Conservation (phyloP, 2,329 filamentous ascomycete species). For the Erysiphe neolycopersici region DNA sequence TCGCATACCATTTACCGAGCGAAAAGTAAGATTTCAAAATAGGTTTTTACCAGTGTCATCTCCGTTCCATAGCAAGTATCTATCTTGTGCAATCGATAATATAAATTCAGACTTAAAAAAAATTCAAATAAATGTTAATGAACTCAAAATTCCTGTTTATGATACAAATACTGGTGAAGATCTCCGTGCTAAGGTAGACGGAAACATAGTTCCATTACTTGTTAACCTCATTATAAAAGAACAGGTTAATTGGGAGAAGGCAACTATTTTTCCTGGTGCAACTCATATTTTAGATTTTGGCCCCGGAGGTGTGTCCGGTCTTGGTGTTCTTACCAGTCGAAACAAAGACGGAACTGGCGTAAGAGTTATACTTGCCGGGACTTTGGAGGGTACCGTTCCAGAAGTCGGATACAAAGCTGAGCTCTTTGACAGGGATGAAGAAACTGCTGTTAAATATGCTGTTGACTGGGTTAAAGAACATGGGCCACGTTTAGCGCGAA, state of each 20-base stretch:
- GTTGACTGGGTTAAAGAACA: slow-evolving; percentile 96
- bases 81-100: slow-evolving; percentile 52
- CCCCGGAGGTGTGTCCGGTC: slow-evolving; percentile 83
- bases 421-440: slow-evolving; percentile 85
- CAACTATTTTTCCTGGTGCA: slow-evolving; percentile 68
- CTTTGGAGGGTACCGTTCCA: slow-evolving; percentile 67
- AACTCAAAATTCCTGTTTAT: slow-evolving; percentile 63
- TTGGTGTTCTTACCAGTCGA: slow-evolving; percentile 86
- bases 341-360: slow-evolving; percentile 98
- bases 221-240: slow-evolving; percentile 87
- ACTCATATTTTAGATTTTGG: slow-evolving; percentile 95
- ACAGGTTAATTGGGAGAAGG: slow-evolving; percentile 85
- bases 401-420: slow-evolving; percentile 97
- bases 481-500: slow-evolving; percentile 76
- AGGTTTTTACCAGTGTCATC: slow-evolving; percentile 93
- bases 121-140: slow-evolving; percentile 44
- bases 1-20: slow-evolving; percentile 76
- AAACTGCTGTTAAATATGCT: slow-evolving; percentile 82
- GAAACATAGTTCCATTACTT: slow-evolving; percentile 63
- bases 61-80: slow-evolving; percentile 92
- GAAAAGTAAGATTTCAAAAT: slow-evolving; percentile 90
- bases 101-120: slow-evolving; percentile 74
- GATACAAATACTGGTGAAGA: slow-evolving; percentile 78
- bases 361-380: slow-evolving; percentile 77
- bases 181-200: slow-evolving; percentile 38